Base-by-base conservation (phyloP, 768 basidiomycete species). In the Mycena capillaripes region DNA sequence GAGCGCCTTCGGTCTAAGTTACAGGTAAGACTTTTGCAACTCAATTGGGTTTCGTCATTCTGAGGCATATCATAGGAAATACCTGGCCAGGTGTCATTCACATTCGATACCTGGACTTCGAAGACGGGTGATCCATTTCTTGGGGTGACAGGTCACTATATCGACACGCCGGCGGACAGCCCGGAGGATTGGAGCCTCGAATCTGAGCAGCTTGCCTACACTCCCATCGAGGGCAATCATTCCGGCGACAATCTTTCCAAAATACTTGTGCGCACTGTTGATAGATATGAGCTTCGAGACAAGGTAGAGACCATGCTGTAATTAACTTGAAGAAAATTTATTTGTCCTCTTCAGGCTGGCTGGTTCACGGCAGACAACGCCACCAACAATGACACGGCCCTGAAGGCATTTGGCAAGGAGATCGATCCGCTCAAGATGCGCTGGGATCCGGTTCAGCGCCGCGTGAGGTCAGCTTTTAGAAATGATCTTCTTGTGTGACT, bases 321-420 rank as follows among this genome's bases (percentile, higher is more conserved):
- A 23, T 52, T 19, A 53, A 71, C n/a, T 32, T 48, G 27, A 61
- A 48, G 29, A 29, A 40, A 42, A 25, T 58, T 42, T 30, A 4
- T 25, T 44, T 21, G 12, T 42, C 23, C 38, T 56, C 16, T 9
- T 19, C 16, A 81, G 81, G 55, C 79, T 60, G 80, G 82, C 21
- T 81, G 81, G 82, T 32, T 72, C 14, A 83, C 81, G 2, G 69
- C 77, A 17, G 77, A 83, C 59, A 81, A 82, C 50, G 79, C 78
- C 4, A 65, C 69, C 9, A 76, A 75, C 16, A 83, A 82, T 56
- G 76, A 77, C 63, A 79, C 66, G 4, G 77, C 78, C 0, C 63
- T 81, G 29, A n/a, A 52, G 21, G 71, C 67, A n/a, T 64, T 81
- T 21, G 72, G 74, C 16, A n/a, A 64, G 55, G 62, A 63, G 5